Percentiles rank a stretch among this genome's conserved stretches.
phyloP scores from a whole-genome alignment of 2,329 filamentous ascomycete genomes.

The Clonostachys rhizophaga region DNA sequence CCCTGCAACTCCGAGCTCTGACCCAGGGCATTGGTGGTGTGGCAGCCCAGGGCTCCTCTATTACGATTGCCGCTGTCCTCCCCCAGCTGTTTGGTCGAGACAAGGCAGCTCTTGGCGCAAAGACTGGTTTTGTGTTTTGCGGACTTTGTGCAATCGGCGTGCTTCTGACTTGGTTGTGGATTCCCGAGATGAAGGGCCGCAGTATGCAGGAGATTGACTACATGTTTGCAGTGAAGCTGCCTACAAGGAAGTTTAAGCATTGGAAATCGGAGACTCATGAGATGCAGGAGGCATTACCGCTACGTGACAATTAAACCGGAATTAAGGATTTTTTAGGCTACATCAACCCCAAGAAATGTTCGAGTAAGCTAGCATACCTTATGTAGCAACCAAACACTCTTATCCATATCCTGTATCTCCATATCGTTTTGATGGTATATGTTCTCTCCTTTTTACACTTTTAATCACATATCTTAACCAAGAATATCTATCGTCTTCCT shows the following conservation, averaged over 20 bases:
- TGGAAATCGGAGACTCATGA: background rate
- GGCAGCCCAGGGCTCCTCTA: slow-evolving; percentile 26
- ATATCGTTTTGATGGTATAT: too few species aligned
- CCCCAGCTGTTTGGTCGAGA: slow-evolving; percentile 20
- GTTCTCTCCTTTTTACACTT: too few species aligned
- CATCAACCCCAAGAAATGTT: too few species aligned
- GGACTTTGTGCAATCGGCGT: slow-evolving; percentile 18
- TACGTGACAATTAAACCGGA: too few species aligned
- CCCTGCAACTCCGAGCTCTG: slow-evolving; percentile 10
- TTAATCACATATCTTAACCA: too few species aligned
- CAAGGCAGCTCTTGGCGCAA: slow-evolving; percentile 27
- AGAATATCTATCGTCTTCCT: too few species aligned
- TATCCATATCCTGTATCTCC: too few species aligned
- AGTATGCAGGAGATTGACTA: slow-evolving; percentile 38
- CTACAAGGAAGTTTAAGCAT: background rate
- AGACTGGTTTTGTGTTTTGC: slow-evolving; percentile 32
- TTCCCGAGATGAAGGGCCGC: slow-evolving; percentile 45
- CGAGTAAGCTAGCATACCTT: too few species aligned
- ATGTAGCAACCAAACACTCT: too few species aligned
- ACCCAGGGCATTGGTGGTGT: slow-evolving; percentile 33
- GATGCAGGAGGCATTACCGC: too few species aligned
- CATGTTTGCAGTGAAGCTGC: slow-evolving; percentile 14
- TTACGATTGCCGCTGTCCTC: slow-evolving; percentile 13
- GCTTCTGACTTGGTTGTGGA: slow-evolving; percentile 27
- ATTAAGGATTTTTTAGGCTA: too few species aligned